Evolutionary conservation across 352 stramenopile genomes (phyloP), one percentile per base, ranked within the genome.

Genomic region (Blastocystis sp.): DNA sequence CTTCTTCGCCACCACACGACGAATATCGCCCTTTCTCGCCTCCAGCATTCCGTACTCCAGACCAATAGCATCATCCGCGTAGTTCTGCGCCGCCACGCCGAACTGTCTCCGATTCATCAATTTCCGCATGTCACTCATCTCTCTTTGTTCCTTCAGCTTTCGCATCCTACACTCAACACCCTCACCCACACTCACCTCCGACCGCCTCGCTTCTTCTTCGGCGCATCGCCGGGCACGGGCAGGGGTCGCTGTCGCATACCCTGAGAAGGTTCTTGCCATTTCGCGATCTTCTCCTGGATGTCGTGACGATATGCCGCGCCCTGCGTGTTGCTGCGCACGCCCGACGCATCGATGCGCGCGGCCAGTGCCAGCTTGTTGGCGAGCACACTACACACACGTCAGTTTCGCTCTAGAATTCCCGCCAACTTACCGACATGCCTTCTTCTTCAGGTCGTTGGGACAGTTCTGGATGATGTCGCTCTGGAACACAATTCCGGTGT

Each of bases 1-100:
- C 42, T 90, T 87, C 61, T 89, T 82, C 40, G 45, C 79, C 28
- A 40, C 40, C n/a, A 89, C 69, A 19, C 62, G 28, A 19, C 70
- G 38, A 7, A 87, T 60, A n/a, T 59, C 81, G 24, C 54, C 71
- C 19, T 11, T 61, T 24, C 69, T 63, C 38, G 93, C 92, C 10
- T 93, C 94, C 17, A 98, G 91, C 7, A 97, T 93, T 19, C 96
- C 96, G 43, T 93, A 90, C 3, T 95, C 96, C 60, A 98, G 92
- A n/a, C 96, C 97, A 96, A 98, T 98, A 28, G 95, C 95, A 81
- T 98, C 97, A 90, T 99, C 97, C 14, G 95, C 96, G 89, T 98
- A 99, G 90, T 98, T 96, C 81, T 95, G 93, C 82, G 95, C 94
- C 66, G 94, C 92, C 24, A 94, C 93, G 6, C 92, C 95, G 82